These are phyloP conservation scores for Blastobotrys serpentis DNA, from an alignment of 1,139 yeast species.

Conservation along the genomic window DNA sequence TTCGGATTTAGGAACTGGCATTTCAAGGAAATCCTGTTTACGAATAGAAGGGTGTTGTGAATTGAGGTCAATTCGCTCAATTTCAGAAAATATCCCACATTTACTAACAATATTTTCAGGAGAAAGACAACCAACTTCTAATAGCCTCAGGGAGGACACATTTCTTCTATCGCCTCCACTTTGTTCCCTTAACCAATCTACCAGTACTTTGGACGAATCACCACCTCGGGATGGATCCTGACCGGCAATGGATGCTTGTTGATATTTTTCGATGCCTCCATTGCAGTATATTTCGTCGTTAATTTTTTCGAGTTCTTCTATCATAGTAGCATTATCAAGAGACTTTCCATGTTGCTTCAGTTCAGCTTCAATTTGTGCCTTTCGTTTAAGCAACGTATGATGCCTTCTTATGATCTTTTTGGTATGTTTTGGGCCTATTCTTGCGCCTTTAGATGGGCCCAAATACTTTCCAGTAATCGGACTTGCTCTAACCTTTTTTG, in stretches of 20 bases:
- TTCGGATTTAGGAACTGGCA: constrained; percentile 59
- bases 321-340: constrained; percentile 10
- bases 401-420: constrained; percentile 38
- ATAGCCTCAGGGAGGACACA: constrained; percentile 40
- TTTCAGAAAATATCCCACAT: constrained; percentile 49
- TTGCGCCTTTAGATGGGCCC: constrained; percentile 16
- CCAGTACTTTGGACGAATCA: constrained; percentile 75
- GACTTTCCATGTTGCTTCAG: constrained; percentile 11
- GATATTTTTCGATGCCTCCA: constrained; percentile 62
- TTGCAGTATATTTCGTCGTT: constrained; percentile 23
- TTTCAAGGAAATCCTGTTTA: constrained; percentile 80
- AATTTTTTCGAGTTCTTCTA: constrained; percentile 19
- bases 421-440: constrained; percentile 30
- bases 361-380: constrained; percentile 27
- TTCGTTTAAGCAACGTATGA: constrained; percentile 37
- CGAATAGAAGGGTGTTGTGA: constrained; percentile 70
- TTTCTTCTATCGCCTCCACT: constrained; percentile 21
- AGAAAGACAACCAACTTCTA: constrained; percentile 82
- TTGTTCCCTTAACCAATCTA: constrained; percentile 59
- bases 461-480: constrained; percentile 25
- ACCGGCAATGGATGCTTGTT: constrained; percentile 84
- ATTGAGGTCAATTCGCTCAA: constrained; percentile 72
- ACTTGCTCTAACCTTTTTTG: background rate
- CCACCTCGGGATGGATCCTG: constrained; percentile 80
- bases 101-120: constrained; percentile 49